These are phyloP conservation scores for Porphyrellus cyaneotinctus DNA, from an alignment of 768 basidiomycete species.

Conservation along the genomic window DNA sequence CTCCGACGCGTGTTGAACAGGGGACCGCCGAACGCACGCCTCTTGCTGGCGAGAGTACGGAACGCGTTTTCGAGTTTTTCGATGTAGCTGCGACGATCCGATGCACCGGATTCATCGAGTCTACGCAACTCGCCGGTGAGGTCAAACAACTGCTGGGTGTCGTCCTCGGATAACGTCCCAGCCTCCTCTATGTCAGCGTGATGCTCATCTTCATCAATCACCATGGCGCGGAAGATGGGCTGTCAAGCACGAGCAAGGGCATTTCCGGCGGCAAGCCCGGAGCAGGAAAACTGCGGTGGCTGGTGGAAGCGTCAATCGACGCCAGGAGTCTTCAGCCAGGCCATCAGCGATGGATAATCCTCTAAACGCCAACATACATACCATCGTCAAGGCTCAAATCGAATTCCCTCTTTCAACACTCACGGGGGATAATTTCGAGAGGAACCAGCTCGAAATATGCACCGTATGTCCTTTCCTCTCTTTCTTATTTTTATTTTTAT, in stretches of 20 bases:
- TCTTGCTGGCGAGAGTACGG: conserved; percentile 70
- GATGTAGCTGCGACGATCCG: conserved; percentile 71
- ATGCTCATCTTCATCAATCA: conserved; percentile 44
- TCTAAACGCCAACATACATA: conserved; percentile 81
- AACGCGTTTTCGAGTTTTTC: conserved; percentile 81
- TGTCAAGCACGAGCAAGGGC: conserved; percentile 33
- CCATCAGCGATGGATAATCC: conserved; percentile 81
- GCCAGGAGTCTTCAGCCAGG: conserved; percentile 75
- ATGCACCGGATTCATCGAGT: conserved; percentile 65
- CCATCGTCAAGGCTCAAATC: conserved; percentile 95
- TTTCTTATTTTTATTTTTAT: conserved; percentile 3
- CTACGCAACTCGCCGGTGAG: conserved; percentile 75
- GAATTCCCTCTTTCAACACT: conserved; percentile 95
- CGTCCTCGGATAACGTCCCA: conserved; percentile 48
- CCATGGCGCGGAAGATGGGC: conserved; percentile 41
- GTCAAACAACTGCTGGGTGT: conserved; percentile 78
- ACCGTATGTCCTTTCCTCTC: conserved; percentile 57
- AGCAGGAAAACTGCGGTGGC: conserved; percentile 59
- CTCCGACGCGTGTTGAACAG: too few relatives aligned
- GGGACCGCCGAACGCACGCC: too few relatives aligned
- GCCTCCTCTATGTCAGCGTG: conserved; percentile 40
- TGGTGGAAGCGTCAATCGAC: conserved; percentile 63
- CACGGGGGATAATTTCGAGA: conserved; percentile 94
- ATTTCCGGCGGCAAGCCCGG: conserved; percentile 42
- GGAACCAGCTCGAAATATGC: conserved; percentile 91